These are phyloP conservation scores for Lathyrus sativus DNA, from an alignment of 306 rosid species.

Conservation along the genomic window DNA sequence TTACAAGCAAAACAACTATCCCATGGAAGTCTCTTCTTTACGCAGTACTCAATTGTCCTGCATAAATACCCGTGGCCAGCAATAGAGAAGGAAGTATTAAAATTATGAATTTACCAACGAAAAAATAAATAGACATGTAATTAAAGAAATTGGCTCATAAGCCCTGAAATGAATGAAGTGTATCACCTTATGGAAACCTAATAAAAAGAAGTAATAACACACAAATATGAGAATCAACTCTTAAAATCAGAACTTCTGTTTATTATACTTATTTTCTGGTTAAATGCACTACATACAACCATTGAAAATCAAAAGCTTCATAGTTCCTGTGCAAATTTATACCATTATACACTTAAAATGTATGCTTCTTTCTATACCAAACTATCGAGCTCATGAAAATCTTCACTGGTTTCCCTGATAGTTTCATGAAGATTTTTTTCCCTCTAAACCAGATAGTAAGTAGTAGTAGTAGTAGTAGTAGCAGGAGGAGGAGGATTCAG, in stretches of 20 bases:
- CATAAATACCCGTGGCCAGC: conserved; percentile 37
- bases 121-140: neutral
- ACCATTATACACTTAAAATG: neutral
- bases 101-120: neutral
- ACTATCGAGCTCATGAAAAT: neutral
- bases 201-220: neutral
- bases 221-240: neutral
- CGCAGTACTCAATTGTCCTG: conserved; percentile 80
- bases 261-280: neutral
- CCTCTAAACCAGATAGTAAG: conserved; percentile 1
- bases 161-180: conserved; percentile 22
- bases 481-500: neutral
- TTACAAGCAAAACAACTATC: conserved; percentile 69
- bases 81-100: conserved; percentile 6
- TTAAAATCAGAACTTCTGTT: conserved; percentile 21
- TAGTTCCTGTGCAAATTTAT: neutral
- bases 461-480: neutral
- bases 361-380: conserved; percentile 15
- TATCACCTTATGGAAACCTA: conserved; percentile 3
- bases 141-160: conserved; percentile 14
- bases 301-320: too few species aligned
- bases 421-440: neutral
- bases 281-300: too few species aligned
- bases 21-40: conserved; percentile 92
- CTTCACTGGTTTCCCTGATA: neutral